Base-by-base conservation (phyloP, 2,329 filamentous ascomycete genomes). In the Venturia carpophila region DNA sequence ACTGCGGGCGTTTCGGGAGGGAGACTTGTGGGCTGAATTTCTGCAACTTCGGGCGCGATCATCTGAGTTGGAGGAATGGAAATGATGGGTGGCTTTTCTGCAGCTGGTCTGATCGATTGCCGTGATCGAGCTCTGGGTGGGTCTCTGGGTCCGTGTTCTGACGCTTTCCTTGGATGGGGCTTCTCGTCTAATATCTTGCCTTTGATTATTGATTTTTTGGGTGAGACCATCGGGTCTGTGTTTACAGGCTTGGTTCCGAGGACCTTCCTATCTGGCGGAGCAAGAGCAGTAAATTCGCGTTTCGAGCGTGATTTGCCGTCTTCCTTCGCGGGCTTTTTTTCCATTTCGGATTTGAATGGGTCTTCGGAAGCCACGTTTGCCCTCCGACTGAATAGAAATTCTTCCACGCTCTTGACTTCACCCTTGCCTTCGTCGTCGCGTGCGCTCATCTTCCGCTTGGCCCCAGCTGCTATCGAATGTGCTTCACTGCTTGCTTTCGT, bases 381-480 rank as follows among this genome's bases (percentile, higher is more conserved):
- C 66, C 73, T 77, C 39, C 80, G 75, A 67, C 75, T 81, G 70
- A 79, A 82, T 15, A 75, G 75, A 70, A 83, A 82, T 37, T 77
- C 73, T 24, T 79, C 79, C 7, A 68, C 60, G 5, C 5, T 15
- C 55, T 72, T 71, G 19, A 67, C 68, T 1, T 69, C 68, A 9
- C 71, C 71, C 34, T 68, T 70, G 55, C 69, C 69, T 24, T 82
- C 79, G 13, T 79, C 79, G 47, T 84, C 82, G 49, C 81, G 77
- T 21, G 80, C 78, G 65, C 77, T 81, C 63, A 86, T 79, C 70
- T 86, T 86, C 61, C 84, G 78, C 73, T 86, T 86, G 30, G 81
- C 78, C 21, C 81, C 82, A 62, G 78, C 78, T 62, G 79, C 78
- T 3, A 77, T 69, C 5, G 73, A 62, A n/a, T 37, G 58, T 24